Percentiles rank a stretch among this genome's conserved stretches.
These are phyloP conservation scores for Rhizopogon roseolus DNA, from an alignment of 768 basidiomycete genomes.

Conservation along the genomic window DNA sequence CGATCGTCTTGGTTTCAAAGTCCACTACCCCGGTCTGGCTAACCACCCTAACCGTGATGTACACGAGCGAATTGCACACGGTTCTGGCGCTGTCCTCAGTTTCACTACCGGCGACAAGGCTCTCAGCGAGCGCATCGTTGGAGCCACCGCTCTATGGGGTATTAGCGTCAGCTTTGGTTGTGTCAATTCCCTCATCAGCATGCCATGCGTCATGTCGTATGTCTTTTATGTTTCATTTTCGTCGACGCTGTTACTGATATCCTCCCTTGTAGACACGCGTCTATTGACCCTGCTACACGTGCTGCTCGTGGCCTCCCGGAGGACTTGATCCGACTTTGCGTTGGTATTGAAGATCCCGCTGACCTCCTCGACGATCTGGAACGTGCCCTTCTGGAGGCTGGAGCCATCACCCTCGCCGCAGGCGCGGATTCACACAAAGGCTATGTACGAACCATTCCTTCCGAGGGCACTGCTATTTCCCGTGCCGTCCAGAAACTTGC, in stretches of 20 bases:
- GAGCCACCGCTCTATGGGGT: conserved; percentile 90
- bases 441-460: conserved; percentile 37
- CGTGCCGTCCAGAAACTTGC: conserved; percentile 70
- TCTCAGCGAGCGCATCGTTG: conserved; percentile 89
- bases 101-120: conserved; percentile 92
- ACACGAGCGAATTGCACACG: conserved; percentile 88
- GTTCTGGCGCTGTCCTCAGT: conserved; percentile 90
- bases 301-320: conserved; percentile 98
- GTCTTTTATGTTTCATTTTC: conserved; percentile 30
- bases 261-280: conserved; percentile 70
- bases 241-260: conserved; percentile 1
- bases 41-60: conserved; percentile 79
- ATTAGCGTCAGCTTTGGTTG: conserved; percentile 98
- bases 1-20: conserved; percentile 76
- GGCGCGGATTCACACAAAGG: conserved; percentile 44
- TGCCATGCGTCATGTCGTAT: conserved; percentile 99
- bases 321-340: conserved; percentile 95
- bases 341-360: conserved; percentile 92
- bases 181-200: conserved; percentile 96
- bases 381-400: conserved; percentile 85
- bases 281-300: conserved; percentile 92
- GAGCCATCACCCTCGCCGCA: conserved; percentile 66
- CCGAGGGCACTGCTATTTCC: conserved; percentile 34
- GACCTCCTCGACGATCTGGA: conserved; percentile 96
- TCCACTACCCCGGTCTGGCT: conserved; percentile 88